Evolutionary conservation across 257 asterid genomes (phyloP).

Genomic region (Verbena officinalis): DNA sequence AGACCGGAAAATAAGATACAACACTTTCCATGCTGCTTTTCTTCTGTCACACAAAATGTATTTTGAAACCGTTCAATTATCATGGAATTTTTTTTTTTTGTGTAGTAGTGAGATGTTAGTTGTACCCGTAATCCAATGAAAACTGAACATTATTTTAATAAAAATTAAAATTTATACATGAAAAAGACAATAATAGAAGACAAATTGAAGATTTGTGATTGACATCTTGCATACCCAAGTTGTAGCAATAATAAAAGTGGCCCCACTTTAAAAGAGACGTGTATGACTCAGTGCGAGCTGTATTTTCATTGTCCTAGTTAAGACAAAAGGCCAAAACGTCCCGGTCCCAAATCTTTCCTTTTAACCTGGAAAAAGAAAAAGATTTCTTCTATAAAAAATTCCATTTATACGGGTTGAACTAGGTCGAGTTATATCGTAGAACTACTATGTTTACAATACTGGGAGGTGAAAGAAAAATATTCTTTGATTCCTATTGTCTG

Average conservation of each 20-base stretch:
- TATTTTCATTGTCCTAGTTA: conserved; percentile 5
- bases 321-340: conserved; percentile 12
- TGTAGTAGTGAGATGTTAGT: no score
- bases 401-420: no score
- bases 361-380: not conserved
- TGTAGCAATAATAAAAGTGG: not conserved
- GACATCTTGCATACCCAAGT: not conserved
- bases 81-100: no score
- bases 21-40: no score
- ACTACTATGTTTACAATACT: no score
- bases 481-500: not conserved
- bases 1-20: no score
- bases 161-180: not conserved
- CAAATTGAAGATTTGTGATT: conserved; percentile 3
- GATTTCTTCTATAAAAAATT: no score
- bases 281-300: conserved; percentile 21
- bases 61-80: no score
- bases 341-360: not conserved
- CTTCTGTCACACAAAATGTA: no score
- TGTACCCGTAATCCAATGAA: no score
- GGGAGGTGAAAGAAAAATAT: conserved; percentile 12
- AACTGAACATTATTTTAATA: no score
- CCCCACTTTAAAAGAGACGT: not conserved
- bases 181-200: not conserved
- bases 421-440: no score